Evolutionary conservation across 768 basidiomycete species (phyloP), one percentile per base, ranked within the genome.

Genomic region (Udeniomyces megalosporus): DNA sequence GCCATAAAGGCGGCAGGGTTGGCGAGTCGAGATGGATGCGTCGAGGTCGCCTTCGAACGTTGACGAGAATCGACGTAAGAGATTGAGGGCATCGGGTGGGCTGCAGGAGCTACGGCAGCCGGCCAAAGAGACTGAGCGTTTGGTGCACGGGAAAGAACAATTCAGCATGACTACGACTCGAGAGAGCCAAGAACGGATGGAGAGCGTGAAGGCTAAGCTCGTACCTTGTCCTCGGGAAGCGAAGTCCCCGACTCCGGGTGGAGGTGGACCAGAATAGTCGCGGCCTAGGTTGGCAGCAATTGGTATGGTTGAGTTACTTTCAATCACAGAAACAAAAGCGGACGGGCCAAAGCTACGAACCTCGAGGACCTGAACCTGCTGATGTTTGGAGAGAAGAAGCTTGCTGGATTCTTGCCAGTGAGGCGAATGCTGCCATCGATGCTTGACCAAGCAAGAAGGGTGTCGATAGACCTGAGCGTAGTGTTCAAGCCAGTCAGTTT

Each of bases 301-400:
- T n/a, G n/a, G n/a, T n/a, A n/a, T n/a, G n/a, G n/a, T n/a, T n/a
- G n/a, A n/a, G n/a, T n/a, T n/a, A n/a, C n/a, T n/a, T n/a, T 31
- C 42, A 57, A 35, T 50, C 29, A 32, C 11, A 24, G 10, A 56
- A 5, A 47, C 34, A 64, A 46, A 56, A 17, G 45, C n/a, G n/a
- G n/a, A n/a, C n/a, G n/a, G n/a, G n/a, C n/a, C n/a, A n/a, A 56
- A 60, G 15, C 26, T 22, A 69, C 77, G 69, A 62, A 85, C 87
- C 79, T 97, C 93, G 48, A 99, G 84, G 56, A 96, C 76, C 69
- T 96, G 93, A 0, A 99, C 93, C 68, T 97, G 92, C 70, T 96
- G 91, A 72, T 96, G 92, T 75, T 96, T 97, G 74, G 84, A 88
- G 62, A 96, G 77, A 34, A 90, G 81, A 68, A 91, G 83, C 72